Evolutionary conservation across 768 basidiomycete genomes (phyloP).

Genomic region (Hortiboletus campestris): DNA sequence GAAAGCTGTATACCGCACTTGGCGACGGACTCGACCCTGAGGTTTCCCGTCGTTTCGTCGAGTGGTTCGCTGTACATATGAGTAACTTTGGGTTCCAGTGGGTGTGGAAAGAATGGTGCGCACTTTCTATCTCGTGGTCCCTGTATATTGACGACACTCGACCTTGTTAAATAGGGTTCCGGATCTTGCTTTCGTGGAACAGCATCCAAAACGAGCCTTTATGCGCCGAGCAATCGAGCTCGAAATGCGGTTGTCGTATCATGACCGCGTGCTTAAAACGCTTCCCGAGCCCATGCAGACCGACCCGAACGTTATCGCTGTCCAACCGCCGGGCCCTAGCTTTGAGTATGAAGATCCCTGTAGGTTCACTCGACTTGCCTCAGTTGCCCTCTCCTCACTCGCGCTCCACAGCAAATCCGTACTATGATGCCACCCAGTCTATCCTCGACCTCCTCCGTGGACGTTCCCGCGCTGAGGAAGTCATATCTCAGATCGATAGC

Average conservation of each 20-base stretch:
- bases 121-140: neutral
- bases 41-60: slow-evolving; percentile 74
- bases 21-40: slow-evolving; percentile 88
- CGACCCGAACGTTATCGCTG: slow-evolving; percentile 60
- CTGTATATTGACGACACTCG: neutral
- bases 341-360: slow-evolving; percentile 84
- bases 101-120: slow-evolving; percentile 99
- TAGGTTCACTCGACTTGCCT: slow-evolving; percentile 31
- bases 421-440: slow-evolving; percentile 77
- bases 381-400: neutral
- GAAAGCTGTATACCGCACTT: slow-evolving; percentile 77
- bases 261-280: slow-evolving; percentile 87
- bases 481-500: slow-evolving; percentile 69
- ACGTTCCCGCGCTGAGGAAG: slow-evolving; percentile 76
- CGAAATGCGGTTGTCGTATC: slow-evolving; percentile 89
- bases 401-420: slow-evolving; percentile 56
- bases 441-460: slow-evolving; percentile 81
- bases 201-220: slow-evolving; percentile 87
- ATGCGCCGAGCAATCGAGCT: slow-evolving; percentile 84
- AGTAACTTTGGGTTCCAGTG: slow-evolving; percentile 97
- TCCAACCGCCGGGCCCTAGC: slow-evolving; percentile 72
- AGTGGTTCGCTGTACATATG: slow-evolving; percentile 97
- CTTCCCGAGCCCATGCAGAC: slow-evolving; percentile 80
- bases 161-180: slow-evolving; percentile 59
- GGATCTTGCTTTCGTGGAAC: slow-evolving; percentile 67